Percentiles rank a stretch among this genome's conserved stretches.
These are phyloP conservation scores for Boeremia exigua DNA, from an alignment of 2,329 filamentous ascomycete genomes.

Conservation along the genomic window DNA sequence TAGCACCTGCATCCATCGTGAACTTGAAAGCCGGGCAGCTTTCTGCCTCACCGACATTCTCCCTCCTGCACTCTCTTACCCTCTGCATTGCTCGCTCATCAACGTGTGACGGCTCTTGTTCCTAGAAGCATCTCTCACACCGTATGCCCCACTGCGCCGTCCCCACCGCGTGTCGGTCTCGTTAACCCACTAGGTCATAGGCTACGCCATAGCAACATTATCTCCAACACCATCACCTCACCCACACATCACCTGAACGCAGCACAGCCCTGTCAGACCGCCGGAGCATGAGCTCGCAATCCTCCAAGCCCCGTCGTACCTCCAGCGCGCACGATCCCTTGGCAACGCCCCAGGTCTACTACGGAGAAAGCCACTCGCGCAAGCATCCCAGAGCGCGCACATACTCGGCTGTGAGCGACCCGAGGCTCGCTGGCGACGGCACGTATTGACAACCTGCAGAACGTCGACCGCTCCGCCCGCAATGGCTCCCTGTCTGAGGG, in stretches of 20 bases:
- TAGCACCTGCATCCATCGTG: slow-evolving; percentile 12
- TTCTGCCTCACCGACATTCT: slow-evolving; percentile 11
- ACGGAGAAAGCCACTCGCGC: slow-evolving; percentile 58
- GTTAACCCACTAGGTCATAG: slow-evolving; percentile 19
- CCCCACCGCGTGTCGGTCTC: slow-evolving; percentile 8
- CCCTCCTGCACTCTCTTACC: slow-evolving; percentile 3
- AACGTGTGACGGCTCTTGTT: slow-evolving; percentile 22
- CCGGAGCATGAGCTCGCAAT: slow-evolving; percentile 52
- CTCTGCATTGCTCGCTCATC: slow-evolving; percentile 11
- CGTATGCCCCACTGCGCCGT: slow-evolving; percentile 23
- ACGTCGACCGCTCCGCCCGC: slow-evolving; percentile 39
- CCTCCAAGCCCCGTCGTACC: slow-evolving; percentile 44
- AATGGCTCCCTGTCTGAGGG: slow-evolving; percentile 38
- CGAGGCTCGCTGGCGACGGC: background rate
- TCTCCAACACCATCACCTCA: slow-evolving; percentile 23
- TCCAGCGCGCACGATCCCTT: slow-evolving; percentile 59
- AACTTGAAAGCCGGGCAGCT: background rate
- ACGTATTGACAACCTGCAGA: slow-evolving; percentile 28
- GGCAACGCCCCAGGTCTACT: slow-evolving; percentile 65
- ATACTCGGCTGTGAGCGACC: slow-evolving; percentile 60
- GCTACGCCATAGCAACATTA: slow-evolving; percentile 28
- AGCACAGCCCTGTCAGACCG: slow-evolving; percentile 22
- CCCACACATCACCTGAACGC: slow-evolving; percentile 13
- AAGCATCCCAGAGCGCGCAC: slow-evolving; percentile 59
- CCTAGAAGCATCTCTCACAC: slow-evolving; percentile 24